Percentiles rank a stretch among this genome's conserved stretches.
These are phyloP conservation scores for Penicillium sp. DNA, from an alignment of 2,329 filamentous ascomycete species.

Conservation along the genomic window DNA sequence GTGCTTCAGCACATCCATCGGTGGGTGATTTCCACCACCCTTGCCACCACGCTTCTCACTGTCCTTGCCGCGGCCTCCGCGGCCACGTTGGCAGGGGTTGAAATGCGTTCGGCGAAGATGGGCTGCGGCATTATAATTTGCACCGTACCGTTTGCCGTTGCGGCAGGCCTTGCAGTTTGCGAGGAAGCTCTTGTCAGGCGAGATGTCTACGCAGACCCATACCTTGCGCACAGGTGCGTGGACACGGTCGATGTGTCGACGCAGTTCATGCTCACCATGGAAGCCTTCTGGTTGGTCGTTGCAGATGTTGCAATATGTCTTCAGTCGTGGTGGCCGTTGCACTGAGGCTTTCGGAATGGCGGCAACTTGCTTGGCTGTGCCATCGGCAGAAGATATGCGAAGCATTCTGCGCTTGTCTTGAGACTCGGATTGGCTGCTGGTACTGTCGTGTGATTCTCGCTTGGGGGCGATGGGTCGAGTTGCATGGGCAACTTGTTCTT, in stretches of 20 bases:
- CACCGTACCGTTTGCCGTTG: conserved; percentile 77
- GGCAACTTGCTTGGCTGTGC: conserved; percentile 59
- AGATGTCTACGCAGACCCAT: conserved; percentile 66
- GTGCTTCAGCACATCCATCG: conserved; percentile 63
- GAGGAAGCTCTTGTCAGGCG: conserved; percentile 67
- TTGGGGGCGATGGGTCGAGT: conserved; percentile 57
- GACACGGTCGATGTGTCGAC: conserved; percentile 68
- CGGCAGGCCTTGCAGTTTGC: conserved; percentile 82
- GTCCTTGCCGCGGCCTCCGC: conserved; percentile 61
- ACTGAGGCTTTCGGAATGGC: conserved; percentile 61
- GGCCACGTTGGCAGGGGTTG: conserved; percentile 64
- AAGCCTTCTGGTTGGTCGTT: conserved; percentile 76
- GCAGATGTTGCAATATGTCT: conserved; percentile 73
- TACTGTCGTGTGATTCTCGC: conserved; percentile 37
- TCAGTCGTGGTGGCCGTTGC: conserved; percentile 69
- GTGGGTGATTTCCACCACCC: conserved; percentile 64
- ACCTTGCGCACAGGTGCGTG: conserved; percentile 66
- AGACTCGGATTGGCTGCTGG: conserved; percentile 31
- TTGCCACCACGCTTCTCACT: conserved; percentile 65
- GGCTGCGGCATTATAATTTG: conserved; percentile 93
- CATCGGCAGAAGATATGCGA: conserved; percentile 56
- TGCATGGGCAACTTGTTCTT: conserved; percentile 54
- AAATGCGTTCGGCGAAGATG: conserved; percentile 90
- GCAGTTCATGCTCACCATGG: conserved; percentile 81
- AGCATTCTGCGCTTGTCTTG: conserved; percentile 53